phyloP scores from a whole-genome alignment of 2,329 filamentous ascomycete species.

The Microdochium bolleyi region DNA sequence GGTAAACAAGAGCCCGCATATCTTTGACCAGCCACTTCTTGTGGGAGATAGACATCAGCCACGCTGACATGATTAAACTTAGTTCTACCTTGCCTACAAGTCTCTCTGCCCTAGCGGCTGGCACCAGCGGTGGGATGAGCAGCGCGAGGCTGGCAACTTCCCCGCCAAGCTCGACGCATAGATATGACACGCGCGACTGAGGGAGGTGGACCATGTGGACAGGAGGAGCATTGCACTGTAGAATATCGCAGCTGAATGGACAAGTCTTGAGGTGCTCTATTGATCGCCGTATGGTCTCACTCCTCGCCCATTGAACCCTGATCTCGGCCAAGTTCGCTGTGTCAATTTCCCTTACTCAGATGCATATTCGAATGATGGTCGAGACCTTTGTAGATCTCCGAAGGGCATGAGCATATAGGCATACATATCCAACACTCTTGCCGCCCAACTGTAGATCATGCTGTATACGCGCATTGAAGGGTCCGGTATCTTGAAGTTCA shows the following conservation, averaged over 20 bases:
- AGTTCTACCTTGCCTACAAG: slow-evolving; percentile 97
- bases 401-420: too few relatives aligned
- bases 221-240: not conserved
- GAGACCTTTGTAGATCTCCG: too few relatives aligned
- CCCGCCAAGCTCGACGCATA: slow-evolving; percentile 57
- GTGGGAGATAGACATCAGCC: slow-evolving; percentile 5
- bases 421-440: too few relatives aligned
- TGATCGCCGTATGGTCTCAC: not conserved
- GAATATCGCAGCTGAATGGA: not conserved
- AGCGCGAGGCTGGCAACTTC: slow-evolving; percentile 71
- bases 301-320: too few relatives aligned
- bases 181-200: slow-evolving; percentile 1
- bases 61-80: slow-evolving; percentile 2
- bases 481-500: too few relatives aligned
- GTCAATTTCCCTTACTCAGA: too few relatives aligned
- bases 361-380: too few relatives aligned
- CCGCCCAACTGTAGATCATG: too few relatives aligned
- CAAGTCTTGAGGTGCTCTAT: not conserved
- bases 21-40: slow-evolving; percentile 5
- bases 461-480: too few relatives aligned
- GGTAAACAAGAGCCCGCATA: slow-evolving; percentile 43
- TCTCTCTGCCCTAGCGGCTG: slow-evolving; percentile 95
- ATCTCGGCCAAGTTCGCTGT: too few relatives aligned
- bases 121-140: slow-evolving; percentile 93
- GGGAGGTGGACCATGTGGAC: not conserved